phyloP scores from a whole-genome alignment of 306 rosid species.

The Myrica gale region DNA sequence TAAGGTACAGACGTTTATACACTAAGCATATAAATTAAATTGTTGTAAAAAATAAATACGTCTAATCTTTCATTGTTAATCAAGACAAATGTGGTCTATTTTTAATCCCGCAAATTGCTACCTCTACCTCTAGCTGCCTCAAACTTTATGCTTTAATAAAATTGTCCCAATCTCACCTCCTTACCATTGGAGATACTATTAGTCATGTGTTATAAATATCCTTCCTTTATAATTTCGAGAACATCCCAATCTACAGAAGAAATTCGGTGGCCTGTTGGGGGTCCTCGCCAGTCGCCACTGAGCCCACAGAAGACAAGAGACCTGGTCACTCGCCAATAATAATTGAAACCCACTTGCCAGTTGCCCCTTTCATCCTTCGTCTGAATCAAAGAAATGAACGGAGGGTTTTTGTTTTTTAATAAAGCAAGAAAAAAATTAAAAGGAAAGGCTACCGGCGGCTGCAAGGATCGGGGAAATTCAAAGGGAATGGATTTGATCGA shows the following conservation, averaged over 20 bases:
- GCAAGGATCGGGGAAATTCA: background rate
- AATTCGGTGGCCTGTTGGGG: background rate
- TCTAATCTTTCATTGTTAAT: too few relatives aligned
- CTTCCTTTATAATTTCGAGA: background rate
- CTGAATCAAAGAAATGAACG: conserved; percentile 7
- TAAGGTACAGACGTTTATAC: too few relatives aligned
- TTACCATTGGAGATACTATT: background rate
- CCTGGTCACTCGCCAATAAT: conserved; percentile 31
- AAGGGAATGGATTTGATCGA: background rate
- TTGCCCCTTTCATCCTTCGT: background rate
- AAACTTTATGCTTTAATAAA: too few relatives aligned
- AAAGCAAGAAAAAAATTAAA: too few relatives aligned
- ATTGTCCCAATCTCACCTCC: too few relatives aligned
- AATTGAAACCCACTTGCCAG: background rate
- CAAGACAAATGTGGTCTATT: too few relatives aligned
- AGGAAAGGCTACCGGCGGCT: conserved; percentile 50
- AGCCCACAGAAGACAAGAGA: conserved; percentile 27
- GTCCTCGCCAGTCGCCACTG: background rate
- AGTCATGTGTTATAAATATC: background rate
- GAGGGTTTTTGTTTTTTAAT: too few relatives aligned
- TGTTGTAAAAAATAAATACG: too few relatives aligned
- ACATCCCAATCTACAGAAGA: background rate
- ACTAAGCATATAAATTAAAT: too few relatives aligned
- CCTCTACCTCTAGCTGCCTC: too few relatives aligned
- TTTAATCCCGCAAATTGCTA: too few relatives aligned